Percentiles rank a stretch among this genome's conserved stretches.
Evolutionary conservation across 441 rosid genomes (phyloP).

Genomic region (Pelargonium fulgidum): DNA sequence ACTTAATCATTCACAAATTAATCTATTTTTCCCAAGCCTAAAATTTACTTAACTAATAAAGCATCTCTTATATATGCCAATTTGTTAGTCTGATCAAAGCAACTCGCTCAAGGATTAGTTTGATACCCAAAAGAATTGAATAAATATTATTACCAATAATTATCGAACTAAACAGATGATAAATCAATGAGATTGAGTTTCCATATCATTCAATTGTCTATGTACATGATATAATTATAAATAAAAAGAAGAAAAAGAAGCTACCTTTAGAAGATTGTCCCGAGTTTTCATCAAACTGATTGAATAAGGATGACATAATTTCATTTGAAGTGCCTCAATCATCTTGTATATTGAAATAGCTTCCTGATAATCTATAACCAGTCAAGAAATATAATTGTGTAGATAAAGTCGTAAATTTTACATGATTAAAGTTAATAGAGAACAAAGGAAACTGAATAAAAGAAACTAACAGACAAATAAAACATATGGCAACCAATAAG

Average conservation of each 20-base stretch:
- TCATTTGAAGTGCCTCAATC: conserved; percentile 61
- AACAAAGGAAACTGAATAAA: not conserved
- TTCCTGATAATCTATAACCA: conserved; percentile 42
- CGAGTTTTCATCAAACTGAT: conserved; percentile 61
- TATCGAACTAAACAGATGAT: not conserved
- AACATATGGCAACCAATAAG: not conserved
- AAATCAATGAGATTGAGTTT: not conserved
- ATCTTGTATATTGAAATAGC: conserved; percentile 40
- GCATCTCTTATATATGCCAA: not conserved
- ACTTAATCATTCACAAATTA: conserved; percentile 3
- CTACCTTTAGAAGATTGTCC: conserved; percentile 81
- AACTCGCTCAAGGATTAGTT: not conserved
- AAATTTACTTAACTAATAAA: not conserved
- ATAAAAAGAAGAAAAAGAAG: conserved; percentile 5
- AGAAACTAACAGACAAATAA: not conserved
- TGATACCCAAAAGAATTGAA: not conserved
- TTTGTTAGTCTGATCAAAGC: not conserved
- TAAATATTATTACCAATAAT: not conserved
- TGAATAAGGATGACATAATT: conserved; percentile 70
- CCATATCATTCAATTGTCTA: not conserved
- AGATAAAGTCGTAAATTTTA: too few relatives aligned
- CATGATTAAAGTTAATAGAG: not conserved
- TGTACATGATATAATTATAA: not conserved
- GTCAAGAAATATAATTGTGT: conserved; percentile 20
- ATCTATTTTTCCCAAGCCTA: not conserved